A percentile compares a stretch with the other conserved stretches of the same genome.
These are phyloP conservation scores for Teunomyces aglyptinius DNA, from an alignment of 805 yeast species.

Conservation along the genomic window DNA sequence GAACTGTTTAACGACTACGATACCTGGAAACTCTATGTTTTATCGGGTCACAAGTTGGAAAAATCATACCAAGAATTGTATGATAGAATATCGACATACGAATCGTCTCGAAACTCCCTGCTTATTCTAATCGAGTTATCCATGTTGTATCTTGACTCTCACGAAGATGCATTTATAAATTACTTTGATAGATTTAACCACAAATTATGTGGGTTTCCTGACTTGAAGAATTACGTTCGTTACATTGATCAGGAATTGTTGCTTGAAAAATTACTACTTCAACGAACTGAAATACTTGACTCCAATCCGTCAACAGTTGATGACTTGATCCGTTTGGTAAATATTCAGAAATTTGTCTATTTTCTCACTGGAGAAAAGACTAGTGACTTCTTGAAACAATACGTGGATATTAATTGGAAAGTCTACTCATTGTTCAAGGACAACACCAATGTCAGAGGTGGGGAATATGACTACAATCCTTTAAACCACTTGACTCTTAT, in stretches of 20 bases:
- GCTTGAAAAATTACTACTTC: not conserved
- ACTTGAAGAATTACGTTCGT: slow-evolving; percentile 41
- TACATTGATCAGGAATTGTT: not conserved
- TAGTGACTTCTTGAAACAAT: not conserved
- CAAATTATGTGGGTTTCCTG: slow-evolving; percentile 67
- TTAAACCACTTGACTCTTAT: slow-evolving; percentile 66
- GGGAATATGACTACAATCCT: slow-evolving; percentile 64
- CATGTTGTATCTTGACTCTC: slow-evolving; percentile 18
- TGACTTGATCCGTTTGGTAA: slow-evolving; percentile 28
- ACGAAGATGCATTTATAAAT: slow-evolving; percentile 26
- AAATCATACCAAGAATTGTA: slow-evolving; percentile 28
- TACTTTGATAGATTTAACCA: slow-evolving; percentile 49
- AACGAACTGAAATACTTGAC: not conserved
- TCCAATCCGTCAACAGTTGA: slow-evolving; percentile 6
- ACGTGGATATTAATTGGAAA: slow-evolving; percentile 9
- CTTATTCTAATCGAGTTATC: slow-evolving; percentile 53
- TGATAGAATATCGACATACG: slow-evolving; percentile 25
- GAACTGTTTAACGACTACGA: slow-evolving; percentile 65
- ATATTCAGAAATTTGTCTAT: slow-evolving; percentile 50
- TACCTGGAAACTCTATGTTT: slow-evolving; percentile 61
- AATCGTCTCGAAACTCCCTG: slow-evolving; percentile 52
- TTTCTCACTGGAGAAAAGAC: slow-evolving; percentile 11
- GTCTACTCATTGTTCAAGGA: slow-evolving; percentile 35
- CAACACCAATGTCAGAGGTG: slow-evolving; percentile 32
- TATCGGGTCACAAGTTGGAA: slow-evolving; percentile 40